These are phyloP conservation scores for Petunia secreta DNA, from an alignment of 257 asterid genomes.

Conservation along the genomic window DNA sequence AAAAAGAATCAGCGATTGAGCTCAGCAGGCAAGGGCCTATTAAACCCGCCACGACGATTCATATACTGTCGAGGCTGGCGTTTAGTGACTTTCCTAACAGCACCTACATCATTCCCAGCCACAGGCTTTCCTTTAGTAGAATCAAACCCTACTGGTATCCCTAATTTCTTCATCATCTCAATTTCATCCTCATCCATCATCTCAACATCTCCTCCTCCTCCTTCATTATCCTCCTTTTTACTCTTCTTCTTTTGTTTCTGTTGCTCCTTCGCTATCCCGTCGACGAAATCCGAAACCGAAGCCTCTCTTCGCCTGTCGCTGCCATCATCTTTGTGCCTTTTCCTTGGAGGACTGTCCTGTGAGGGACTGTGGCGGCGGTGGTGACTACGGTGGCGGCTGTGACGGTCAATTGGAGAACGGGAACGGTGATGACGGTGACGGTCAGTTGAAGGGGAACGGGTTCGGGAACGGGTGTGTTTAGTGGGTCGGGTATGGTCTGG, in stretches of 20 bases:
- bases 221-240: slow-evolving; percentile 41
- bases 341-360: slow-evolving; percentile 67
- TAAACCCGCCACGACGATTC: slow-evolving; percentile 99
- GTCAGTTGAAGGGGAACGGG: slow-evolving; percentile 90
- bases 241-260: slow-evolving; percentile 58
- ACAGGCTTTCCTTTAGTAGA: slow-evolving; percentile 95
- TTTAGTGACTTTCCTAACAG: slow-evolving; percentile 91
- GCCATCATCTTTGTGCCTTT: slow-evolving; percentile 66
- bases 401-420: slow-evolving; percentile 79
- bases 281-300: slow-evolving; percentile 38
- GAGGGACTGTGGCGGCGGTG: slow-evolving; percentile 62
- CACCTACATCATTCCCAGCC: slow-evolving; percentile 83
- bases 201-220: slow-evolving; percentile 37
- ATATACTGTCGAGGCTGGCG: slow-evolving; percentile 98
- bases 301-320: slow-evolving; percentile 42
- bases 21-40: slow-evolving; percentile 96
- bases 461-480: slow-evolving; percentile 70
- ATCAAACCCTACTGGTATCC: slow-evolving; percentile 91
- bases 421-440: slow-evolving; percentile 64
- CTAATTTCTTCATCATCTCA: slow-evolving; percentile 95
- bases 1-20: slow-evolving; percentile 55
- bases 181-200: slow-evolving; percentile 80
- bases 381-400: slow-evolving; percentile 50
- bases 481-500: slow-evolving; percentile 73
- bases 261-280: slow-evolving; percentile 47